Conservation (phyloP, 495 filamentous ascomycete genomes). For the Penicillium daleae region DNA sequence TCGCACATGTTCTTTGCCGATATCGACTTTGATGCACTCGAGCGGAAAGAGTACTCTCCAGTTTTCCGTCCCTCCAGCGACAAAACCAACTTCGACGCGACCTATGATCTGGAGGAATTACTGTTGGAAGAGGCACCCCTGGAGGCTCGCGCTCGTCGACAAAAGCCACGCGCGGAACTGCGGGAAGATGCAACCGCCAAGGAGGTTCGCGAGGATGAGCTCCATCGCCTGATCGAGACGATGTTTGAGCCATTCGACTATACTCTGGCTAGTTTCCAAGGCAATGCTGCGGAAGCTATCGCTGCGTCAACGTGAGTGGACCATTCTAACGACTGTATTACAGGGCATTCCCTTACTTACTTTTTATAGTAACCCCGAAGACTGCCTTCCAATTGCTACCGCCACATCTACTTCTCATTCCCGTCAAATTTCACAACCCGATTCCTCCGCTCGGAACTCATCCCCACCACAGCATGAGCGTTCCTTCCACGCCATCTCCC, state of each 20-base stretch:
- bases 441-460: constrained; percentile 32
- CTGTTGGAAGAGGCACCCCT: constrained; percentile 93
- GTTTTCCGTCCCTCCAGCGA: constrained; percentile 92
- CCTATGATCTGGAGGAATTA: constrained; percentile 94
- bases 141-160: constrained; percentile 87
- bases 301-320: constrained; percentile 40
- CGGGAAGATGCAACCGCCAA: constrained; percentile 95
- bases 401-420: constrained; percentile 37
- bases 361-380: constrained; percentile 45
- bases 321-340: neutral
- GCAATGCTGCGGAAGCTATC: constrained; percentile 49
- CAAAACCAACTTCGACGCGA: constrained; percentile 99
- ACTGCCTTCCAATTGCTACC: constrained; percentile 37
- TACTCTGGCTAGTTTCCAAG: constrained; percentile 66
- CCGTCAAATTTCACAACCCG: constrained; percentile 46
- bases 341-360: neutral
- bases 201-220: constrained; percentile 90
- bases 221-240: constrained; percentile 92
- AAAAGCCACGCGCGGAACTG: constrained; percentile 88
- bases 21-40: constrained; percentile 84
- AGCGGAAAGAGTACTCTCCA: constrained; percentile 87
- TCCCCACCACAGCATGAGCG: constrained; percentile 36
- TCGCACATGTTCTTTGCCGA: constrained; percentile 85
- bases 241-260: constrained; percentile 97
- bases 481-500: constrained; percentile 26